These are phyloP conservation scores for Infundibulicybe gibba DNA, from an alignment of 768 basidiomycete species.

Conservation along the genomic window DNA sequence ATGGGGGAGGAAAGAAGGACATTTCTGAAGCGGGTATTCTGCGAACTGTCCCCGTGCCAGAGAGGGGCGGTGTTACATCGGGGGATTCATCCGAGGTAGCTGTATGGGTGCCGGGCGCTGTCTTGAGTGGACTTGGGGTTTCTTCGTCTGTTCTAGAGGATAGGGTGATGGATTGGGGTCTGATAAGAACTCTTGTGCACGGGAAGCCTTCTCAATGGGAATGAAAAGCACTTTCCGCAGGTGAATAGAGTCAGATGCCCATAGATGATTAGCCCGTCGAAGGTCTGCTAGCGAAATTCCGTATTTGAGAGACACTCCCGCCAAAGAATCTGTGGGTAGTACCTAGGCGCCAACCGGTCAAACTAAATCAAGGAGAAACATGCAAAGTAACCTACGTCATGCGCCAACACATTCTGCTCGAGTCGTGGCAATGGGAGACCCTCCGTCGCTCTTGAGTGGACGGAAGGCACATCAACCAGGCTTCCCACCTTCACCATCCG, in stretches of 20 bases:
- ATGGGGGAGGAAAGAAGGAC: constrained; percentile 52
- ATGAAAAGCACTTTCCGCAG: constrained; percentile 80
- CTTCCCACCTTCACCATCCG: constrained; percentile 17
- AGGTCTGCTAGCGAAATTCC: constrained; percentile 81
- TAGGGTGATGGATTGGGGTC: constrained; percentile 19
- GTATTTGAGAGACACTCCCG: constrained; percentile 87
- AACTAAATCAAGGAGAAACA: background rate
- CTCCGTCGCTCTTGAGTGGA: constrained; percentile 10
- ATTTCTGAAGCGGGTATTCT: constrained; percentile 48
- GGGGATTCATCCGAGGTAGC: constrained; percentile 6
- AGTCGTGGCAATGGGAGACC: constrained; percentile 15
- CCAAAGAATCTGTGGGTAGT: constrained; percentile 69
- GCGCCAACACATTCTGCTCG: constrained; percentile 56
- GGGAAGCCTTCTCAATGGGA: constrained; percentile 59
- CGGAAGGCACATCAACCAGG: constrained; percentile 23
- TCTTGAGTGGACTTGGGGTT: constrained; percentile 6
- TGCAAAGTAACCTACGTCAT: constrained; percentile 42
- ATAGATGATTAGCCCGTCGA: constrained; percentile 86
- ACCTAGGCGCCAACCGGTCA: constrained; percentile 42
- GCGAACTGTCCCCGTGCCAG: constrained; percentile 27
- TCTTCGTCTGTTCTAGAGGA: constrained; percentile 14
- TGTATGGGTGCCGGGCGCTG: background rate
- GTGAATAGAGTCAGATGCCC: constrained; percentile 91
- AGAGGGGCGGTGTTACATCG: constrained; percentile 8
- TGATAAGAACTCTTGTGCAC: constrained; percentile 31